These are phyloP conservation scores for Ilyonectria mors-panacis DNA, from an alignment of 2,329 filamentous ascomycete genomes.

Conservation along the genomic window DNA sequence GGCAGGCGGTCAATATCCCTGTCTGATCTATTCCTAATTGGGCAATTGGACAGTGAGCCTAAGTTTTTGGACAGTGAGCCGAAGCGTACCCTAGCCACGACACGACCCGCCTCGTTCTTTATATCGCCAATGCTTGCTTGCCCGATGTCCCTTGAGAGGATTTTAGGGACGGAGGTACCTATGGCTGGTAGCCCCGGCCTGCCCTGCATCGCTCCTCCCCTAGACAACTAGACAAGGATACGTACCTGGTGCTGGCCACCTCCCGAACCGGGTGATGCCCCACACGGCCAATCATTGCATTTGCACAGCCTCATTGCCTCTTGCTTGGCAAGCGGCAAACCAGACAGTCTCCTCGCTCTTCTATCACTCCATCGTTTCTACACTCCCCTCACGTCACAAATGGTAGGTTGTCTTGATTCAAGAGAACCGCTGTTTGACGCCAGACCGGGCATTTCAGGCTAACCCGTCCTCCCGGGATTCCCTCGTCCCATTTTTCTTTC, in stretches of 20 bases:
- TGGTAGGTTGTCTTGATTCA: conserved; percentile 11
- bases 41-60: too few species aligned
- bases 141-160: neutral
- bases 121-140: neutral
- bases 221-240: conserved; percentile 6
- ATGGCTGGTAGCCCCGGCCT: neutral
- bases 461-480: conserved; percentile 24
- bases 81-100: neutral
- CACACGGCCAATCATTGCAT: conserved; percentile 11
- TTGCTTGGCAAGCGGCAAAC: conserved; percentile 14
- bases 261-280: conserved; percentile 5
- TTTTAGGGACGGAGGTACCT: conserved; percentile 3
- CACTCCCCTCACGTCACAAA: conserved; percentile 7
- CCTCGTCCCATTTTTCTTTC: conserved; percentile 29
- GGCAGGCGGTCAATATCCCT: too few species aligned
- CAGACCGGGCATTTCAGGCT: conserved; percentile 8
- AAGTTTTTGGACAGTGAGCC: too few species aligned
- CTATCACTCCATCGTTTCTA: neutral
- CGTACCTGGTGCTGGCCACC: neutral
- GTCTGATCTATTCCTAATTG: too few species aligned
- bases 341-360: conserved; percentile 13
- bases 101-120: neutral
- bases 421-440: conserved; percentile 15
- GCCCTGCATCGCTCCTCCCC: conserved; percentile 8
- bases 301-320: conserved; percentile 19